These are phyloP conservation scores for Avicennia marina DNA, from an alignment of 257 asterid genomes.

Conservation along the genomic window DNA sequence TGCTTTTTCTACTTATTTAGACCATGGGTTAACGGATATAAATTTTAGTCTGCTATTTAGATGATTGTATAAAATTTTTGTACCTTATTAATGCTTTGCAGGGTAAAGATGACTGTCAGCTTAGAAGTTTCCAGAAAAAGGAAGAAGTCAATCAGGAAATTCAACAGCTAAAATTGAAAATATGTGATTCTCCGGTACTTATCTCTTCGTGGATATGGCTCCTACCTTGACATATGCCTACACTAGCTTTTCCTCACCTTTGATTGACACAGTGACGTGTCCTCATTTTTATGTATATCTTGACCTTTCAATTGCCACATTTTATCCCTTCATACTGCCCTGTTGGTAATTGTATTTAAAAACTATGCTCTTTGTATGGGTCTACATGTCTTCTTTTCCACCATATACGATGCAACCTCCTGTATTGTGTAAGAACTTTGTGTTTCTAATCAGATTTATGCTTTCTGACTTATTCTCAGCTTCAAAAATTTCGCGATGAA, in stretches of 20 bases:
- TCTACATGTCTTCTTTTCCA: too few species aligned
- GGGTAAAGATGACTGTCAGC: conserved; percentile 83
- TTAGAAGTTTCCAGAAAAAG: conserved; percentile 77
- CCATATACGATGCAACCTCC: neutral
- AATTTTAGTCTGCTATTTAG: too few species aligned
- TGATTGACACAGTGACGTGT: neutral
- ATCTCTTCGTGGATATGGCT: conserved; percentile 5
- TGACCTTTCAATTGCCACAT: too few species aligned
- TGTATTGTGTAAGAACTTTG: neutral
- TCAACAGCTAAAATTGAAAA: conserved; percentile 84
- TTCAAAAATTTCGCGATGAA: conserved; percentile 95
- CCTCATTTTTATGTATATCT: too few species aligned
- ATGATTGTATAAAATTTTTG: too few species aligned
- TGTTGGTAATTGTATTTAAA: too few species aligned
- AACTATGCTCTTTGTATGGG: too few species aligned
- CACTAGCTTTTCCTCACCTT: too few species aligned
- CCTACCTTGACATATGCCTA: neutral
- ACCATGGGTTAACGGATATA: too few species aligned
- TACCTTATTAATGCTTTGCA: conserved; percentile 20
- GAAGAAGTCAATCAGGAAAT: conserved; percentile 95
- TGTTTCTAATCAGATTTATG: conserved; percentile 10
- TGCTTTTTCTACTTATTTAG: too few species aligned
- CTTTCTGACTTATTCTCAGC: conserved; percentile 51
- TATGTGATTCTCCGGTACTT: conserved; percentile 94
- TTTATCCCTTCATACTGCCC: too few species aligned